Conservation (phyloP, 2,329 filamentous ascomycete species). For the Botrytis hyacinthi region DNA sequence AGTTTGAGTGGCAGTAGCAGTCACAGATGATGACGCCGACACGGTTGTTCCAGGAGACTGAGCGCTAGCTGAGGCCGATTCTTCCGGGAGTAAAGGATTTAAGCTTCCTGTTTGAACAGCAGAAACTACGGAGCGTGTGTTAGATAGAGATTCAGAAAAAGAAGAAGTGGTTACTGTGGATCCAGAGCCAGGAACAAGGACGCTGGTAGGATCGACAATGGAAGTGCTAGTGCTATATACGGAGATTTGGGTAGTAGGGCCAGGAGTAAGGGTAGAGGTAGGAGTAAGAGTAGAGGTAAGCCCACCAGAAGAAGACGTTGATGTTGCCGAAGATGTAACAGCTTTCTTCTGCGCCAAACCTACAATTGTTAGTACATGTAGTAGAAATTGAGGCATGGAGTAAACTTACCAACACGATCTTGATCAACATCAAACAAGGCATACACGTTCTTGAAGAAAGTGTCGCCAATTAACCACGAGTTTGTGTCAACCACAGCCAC, state of each 20-base stretch:
- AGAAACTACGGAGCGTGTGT: conserved; percentile 4
- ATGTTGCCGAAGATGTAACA: neutral
- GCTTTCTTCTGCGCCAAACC: conserved; percentile 18
- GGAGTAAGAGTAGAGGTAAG: conserved; percentile 14
- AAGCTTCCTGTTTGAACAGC: conserved; percentile 7
- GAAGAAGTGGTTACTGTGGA: conserved; percentile 8
- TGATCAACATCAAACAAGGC: conserved; percentile 77
- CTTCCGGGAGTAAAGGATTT: neutral
- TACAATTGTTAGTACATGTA: conserved; percentile 2
- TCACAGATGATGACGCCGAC: neutral
- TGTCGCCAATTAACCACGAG: conserved; percentile 80
- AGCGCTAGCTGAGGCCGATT: neutral
- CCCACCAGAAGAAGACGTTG: conserved; percentile 24
- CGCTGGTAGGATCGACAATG: neutral
- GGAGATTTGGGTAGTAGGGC: neutral
- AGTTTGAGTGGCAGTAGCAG: neutral
- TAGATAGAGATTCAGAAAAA: conserved; percentile 1
- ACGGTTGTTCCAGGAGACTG: conserved; percentile 13
- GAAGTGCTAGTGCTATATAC: conserved; percentile 4
- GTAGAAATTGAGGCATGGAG: neutral
- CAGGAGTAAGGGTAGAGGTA: neutral
- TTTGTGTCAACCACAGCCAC: conserved; percentile 57
- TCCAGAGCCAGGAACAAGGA: neutral
- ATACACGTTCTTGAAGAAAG: conserved; percentile 89
- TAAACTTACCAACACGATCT: conserved; percentile 56